Evolutionary conservation across 257 asterid species (phyloP).

Genomic region (Hygrophila difformis): DNA sequence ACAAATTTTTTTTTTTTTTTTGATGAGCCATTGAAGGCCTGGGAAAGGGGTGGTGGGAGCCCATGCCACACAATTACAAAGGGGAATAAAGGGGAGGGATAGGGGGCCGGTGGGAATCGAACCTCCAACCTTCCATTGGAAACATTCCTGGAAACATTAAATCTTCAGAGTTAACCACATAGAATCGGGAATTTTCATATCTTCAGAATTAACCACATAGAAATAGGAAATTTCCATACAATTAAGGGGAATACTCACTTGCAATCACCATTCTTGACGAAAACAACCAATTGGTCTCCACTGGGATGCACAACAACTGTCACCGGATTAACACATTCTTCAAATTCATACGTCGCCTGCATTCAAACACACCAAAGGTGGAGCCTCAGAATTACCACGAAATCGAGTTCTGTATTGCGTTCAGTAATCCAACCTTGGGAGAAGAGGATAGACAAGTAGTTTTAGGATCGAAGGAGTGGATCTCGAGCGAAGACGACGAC

Average conservation of each 20-base stretch:
- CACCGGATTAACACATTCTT: constrained; percentile 61
- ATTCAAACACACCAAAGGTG: constrained; percentile 4
- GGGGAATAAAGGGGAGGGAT: too few relatives aligned
- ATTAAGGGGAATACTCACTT: constrained; percentile 42
- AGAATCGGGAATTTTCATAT: too few relatives aligned
- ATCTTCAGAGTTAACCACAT: too few relatives aligned
- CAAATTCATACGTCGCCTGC: constrained; percentile 62
- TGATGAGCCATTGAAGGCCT: too few relatives aligned
- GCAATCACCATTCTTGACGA: constrained; percentile 89
- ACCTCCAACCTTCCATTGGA: too few relatives aligned
- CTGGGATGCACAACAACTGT: constrained; percentile 69
- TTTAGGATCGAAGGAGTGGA: constrained; percentile 61
- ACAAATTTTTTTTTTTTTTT: too few relatives aligned
- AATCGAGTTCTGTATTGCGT: background rate
- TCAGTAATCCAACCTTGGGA: constrained; percentile 54
- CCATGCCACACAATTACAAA: too few relatives aligned
- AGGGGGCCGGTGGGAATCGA: too few relatives aligned
- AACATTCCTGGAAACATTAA: too few relatives aligned
- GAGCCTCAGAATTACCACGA: background rate
- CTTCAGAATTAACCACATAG: too few relatives aligned
- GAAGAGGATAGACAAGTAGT: constrained; percentile 56
- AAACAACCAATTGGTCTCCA: constrained; percentile 78
- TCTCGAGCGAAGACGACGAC: constrained; percentile 56
- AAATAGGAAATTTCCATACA: too few relatives aligned
- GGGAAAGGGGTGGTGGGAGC: too few relatives aligned